phyloP scores from a whole-genome alignment of 192 early-diverging fungal genomes.

The Coemansia sp. region DNA sequence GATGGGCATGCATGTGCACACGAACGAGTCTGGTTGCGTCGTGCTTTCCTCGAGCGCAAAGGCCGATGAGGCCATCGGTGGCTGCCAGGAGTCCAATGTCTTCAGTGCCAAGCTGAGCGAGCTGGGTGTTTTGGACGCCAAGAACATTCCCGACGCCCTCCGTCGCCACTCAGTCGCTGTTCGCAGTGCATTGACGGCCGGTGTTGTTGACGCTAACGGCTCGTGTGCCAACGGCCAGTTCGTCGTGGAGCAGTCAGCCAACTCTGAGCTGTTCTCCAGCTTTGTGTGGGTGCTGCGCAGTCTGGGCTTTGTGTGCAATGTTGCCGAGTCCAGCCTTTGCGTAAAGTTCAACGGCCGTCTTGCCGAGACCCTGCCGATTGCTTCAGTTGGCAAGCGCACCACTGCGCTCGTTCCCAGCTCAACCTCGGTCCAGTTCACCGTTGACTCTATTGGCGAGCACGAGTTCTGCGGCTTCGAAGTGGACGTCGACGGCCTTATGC shows the following conservation, averaged over 20 bases:
- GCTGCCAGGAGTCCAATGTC: neutral
- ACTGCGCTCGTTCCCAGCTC: neutral
- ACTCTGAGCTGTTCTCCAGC: constrained; percentile 11
- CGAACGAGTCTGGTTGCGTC: neutral
- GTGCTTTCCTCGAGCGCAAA: no score
- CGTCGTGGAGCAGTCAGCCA: constrained; percentile 7
- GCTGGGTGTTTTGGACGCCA: constrained; percentile 13
- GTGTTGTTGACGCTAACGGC: constrained; percentile 24
- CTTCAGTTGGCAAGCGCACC: neutral
- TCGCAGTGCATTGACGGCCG: constrained; percentile 28
- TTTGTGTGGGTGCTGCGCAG: constrained; percentile 43
- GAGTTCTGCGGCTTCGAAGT: constrained; percentile 38
- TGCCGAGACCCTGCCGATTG: constrained; percentile 23
- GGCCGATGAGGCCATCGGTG: neutral
- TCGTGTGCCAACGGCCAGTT: constrained; percentile 19
- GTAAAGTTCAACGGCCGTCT: constrained; percentile 6
- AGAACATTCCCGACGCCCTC: constrained; percentile 16
- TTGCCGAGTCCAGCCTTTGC: constrained; percentile 1
- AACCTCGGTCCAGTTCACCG: constrained; percentile 26
- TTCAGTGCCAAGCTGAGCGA: constrained; percentile 18
- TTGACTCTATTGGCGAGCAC: constrained; percentile 12
- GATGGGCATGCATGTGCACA: constrained; percentile 22
- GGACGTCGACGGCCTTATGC: constrained; percentile 33
- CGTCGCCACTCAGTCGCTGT: constrained; percentile 22
- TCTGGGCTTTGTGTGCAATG: constrained; percentile 27